Base-by-base conservation (phyloP, 73 alveolate genomes). In the Effrenium voratum region DNA sequence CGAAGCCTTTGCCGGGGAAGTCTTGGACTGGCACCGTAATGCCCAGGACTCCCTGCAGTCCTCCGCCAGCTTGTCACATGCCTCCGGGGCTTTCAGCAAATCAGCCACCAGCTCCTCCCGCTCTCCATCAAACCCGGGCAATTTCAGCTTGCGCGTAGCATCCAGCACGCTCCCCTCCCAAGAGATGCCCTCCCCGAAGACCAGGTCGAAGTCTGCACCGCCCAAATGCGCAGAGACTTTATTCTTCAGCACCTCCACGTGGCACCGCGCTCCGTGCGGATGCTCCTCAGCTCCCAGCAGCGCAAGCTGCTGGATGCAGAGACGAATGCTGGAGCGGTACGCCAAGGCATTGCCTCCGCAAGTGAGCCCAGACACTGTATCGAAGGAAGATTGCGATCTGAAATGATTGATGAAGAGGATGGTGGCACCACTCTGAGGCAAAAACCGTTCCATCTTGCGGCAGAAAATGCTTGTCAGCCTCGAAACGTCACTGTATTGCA, bases 171-270 rank as follows among this genome's bases (percentile, higher is more conserved):
- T 82, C 40, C 43, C 34, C 75, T 82, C 92, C 92, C 92, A 82
- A 49, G 92, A 82, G 73, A 82, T 50, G 76, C 92, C 92, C 73
- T 50, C 49, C 26, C 92, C 92, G n/a, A 82, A 60, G 47, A 49
- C n/a, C 46, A 82, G 75, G 36, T 82, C 92, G 38, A 59, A 82
- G 50, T 82, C 92, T 47, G 34, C 92, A 4, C 46, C n/a, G 19
- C 28, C 28, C 1, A 72, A 72, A 24, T 47, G 12, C 8, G 90
- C 68, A n/a, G 46, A 60, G 5, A 45, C 90, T 46, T 79, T 79
- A 66, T 79, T 79, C 45, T 79, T 79, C 73, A 49, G 75, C 92
- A 82, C 92, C 36, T 82, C 76, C 92, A 82, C 70, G 75, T 13
- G 46, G 4, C 75, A 49, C 24, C 73, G 72, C 75, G 49, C 50